phyloP scores from a whole-genome alignment of 106 monocot genomes.

The Dioscorea alata region DNA sequence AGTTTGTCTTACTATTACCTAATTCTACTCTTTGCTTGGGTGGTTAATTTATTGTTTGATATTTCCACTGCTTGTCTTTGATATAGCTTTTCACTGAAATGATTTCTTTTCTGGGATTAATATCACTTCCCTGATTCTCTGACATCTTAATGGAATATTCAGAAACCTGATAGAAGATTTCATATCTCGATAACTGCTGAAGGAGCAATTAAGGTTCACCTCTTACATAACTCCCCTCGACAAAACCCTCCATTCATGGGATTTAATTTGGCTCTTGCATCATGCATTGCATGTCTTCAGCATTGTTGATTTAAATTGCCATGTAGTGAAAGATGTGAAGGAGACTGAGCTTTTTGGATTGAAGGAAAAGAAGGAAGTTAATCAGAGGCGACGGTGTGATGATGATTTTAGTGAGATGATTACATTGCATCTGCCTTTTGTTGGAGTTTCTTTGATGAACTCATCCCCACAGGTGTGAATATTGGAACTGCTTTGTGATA shows the following conservation, averaged over 20 bases:
- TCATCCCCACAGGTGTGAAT: constrained; percentile 72
- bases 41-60: too few species aligned
- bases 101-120: too few species aligned
- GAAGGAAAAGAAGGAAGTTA: constrained; percentile 33
- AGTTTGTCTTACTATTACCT: too few species aligned
- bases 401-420: constrained; percentile 47
- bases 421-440: constrained; percentile 55
- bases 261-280: too few species aligned
- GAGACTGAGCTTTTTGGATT: constrained; percentile 39
- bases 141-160: constrained; percentile 7
- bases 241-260: too few species aligned
- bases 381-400: constrained; percentile 32
- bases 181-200: constrained; percentile 65
- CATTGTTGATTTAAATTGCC: constrained; percentile 78
- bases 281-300: constrained; percentile 71
- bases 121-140: too few species aligned
- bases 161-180: constrained; percentile 93
- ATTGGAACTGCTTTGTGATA: too few species aligned
- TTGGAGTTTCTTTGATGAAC: constrained; percentile 84
- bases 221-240: neutral
- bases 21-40: too few species aligned
- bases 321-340: constrained; percentile 49
- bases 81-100: too few species aligned
- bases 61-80: too few species aligned
- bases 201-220: constrained; percentile 83